Conservation (phyloP, 129 eudicot species). For the Scalesia atractyloides region DNA sequence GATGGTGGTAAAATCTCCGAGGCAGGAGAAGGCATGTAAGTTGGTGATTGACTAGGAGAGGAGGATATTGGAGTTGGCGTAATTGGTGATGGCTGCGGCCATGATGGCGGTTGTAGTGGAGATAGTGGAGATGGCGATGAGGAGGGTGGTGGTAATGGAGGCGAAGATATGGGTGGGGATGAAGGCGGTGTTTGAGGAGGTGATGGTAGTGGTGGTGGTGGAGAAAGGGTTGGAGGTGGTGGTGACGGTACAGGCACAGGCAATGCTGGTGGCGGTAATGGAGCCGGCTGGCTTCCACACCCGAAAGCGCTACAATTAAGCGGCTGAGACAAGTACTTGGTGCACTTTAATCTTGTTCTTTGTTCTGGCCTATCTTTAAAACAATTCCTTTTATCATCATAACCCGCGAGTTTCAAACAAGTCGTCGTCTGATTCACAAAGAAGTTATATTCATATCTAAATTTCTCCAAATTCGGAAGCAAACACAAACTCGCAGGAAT, state of each 20-base stretch:
- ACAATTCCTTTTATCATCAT: slow-evolving; percentile 57
- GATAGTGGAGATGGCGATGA: slow-evolving; percentile 14
- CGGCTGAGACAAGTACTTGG: slow-evolving; percentile 36
- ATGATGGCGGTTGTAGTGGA: slow-evolving; percentile 15
- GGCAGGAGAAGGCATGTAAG: background rate
- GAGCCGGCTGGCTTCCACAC: slow-evolving; percentile 42
- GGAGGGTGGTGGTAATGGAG: slow-evolving; percentile 13
- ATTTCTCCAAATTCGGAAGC: slow-evolving; percentile 48
- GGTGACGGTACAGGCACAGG: slow-evolving; percentile 27
- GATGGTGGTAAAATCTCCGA: background rate
- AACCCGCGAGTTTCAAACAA: slow-evolving; percentile 32
- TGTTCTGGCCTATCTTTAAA: slow-evolving; percentile 44
- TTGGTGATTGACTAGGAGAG: slow-evolving; percentile 13
- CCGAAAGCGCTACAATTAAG: slow-evolving; percentile 41
- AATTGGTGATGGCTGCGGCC: slow-evolving; percentile 22
- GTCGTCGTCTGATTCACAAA: slow-evolving; percentile 36
- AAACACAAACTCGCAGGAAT: slow-evolving; percentile 48
- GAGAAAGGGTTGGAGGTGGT: slow-evolving; percentile 12
- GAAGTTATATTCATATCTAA: slow-evolving; percentile 50
- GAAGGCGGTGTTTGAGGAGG: slow-evolving; percentile 25
- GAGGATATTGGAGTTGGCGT: slow-evolving; percentile 22
- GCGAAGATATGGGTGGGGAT: slow-evolving; percentile 20
- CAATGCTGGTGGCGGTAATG: slow-evolving; percentile 29
- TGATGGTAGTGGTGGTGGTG: slow-evolving; percentile 17
- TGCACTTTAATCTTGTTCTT: slow-evolving; percentile 44